A percentile compares a stretch with the other conserved stretches of the same genome.
Conservation (phyloP, 208 protist genomes). For the Leishmania turanica region DNA sequence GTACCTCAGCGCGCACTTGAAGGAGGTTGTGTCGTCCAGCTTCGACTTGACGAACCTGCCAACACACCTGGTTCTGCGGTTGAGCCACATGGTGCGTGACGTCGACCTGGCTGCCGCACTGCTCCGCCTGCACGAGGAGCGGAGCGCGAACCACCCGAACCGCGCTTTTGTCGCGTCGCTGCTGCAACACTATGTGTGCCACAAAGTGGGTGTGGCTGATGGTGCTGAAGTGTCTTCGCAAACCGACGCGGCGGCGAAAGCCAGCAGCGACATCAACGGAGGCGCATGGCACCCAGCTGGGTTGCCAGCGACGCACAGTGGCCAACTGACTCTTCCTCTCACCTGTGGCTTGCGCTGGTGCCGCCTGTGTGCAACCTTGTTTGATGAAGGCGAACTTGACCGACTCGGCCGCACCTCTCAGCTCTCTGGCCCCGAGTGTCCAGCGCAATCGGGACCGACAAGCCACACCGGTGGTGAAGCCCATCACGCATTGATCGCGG, state of each 20-base stretch:
- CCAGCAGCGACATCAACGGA: not conserved
- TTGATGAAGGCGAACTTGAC: constrained; percentile 49
- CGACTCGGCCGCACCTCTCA: constrained; percentile 33
- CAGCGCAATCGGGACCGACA: not conserved
- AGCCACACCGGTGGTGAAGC: not conserved
- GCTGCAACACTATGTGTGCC: constrained; percentile 53
- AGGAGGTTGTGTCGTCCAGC: constrained; percentile 53
- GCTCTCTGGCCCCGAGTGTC: constrained; percentile 23
- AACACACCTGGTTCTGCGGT: constrained; percentile 49
- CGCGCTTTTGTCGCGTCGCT: constrained; percentile 64
- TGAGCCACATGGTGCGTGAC: constrained; percentile 52
- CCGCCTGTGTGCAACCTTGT: constrained; percentile 55
- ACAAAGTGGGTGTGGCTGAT: constrained; percentile 15
- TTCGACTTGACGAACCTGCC: constrained; percentile 68
- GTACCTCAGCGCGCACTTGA: constrained; percentile 59
- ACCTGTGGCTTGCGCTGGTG: constrained; percentile 63
- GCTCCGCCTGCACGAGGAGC: constrained; percentile 47
- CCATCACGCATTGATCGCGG: not conserved
- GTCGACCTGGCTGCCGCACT: constrained; percentile 49
- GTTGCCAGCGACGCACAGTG: not conserved
- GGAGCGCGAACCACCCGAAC: constrained; percentile 39
- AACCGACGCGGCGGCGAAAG: not conserved
- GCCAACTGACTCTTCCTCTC: not conserved
- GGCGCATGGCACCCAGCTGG: not conserved
- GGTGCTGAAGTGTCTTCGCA: not conserved